phyloP scores from a whole-genome alignment of 225 moss, liverwort and hornwort species.

The Bryoerythrophyllum caledonicum region DNA sequence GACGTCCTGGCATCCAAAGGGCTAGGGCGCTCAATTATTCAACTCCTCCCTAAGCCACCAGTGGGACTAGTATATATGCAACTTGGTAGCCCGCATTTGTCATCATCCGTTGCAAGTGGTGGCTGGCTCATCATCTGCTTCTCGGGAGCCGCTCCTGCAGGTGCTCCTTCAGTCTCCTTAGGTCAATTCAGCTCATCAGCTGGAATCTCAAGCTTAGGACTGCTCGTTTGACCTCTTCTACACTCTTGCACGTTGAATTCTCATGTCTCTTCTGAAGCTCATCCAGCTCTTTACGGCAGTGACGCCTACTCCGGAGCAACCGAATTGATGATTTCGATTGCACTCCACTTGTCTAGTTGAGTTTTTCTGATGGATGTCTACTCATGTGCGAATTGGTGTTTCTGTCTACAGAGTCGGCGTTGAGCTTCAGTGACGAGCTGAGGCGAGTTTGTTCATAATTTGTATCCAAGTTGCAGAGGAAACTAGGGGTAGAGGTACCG shows the following conservation, averaged over 20 bases:
- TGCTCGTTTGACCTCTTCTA: too few relatives aligned
- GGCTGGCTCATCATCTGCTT: background rate
- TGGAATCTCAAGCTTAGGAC: too few relatives aligned
- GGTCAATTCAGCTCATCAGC: background rate
- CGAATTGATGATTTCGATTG: too few relatives aligned
- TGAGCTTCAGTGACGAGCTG: background rate
- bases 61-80: constrained; percentile 9
- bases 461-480: background rate
- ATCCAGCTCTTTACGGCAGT: too few relatives aligned
- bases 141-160: background rate
- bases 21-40: constrained; percentile 6
- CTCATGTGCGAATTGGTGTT: background rate
- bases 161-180: background rate
- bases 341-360: background rate
- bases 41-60: background rate
- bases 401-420: background rate
- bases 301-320: too few relatives aligned
- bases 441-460: background rate
- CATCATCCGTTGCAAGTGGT: background rate
- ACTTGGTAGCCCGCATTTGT: background rate
- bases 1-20: background rate
- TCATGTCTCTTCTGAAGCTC: too few relatives aligned
- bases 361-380: background rate
- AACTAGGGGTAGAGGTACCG: background rate
- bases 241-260: too few relatives aligned